phyloP scores from a whole-genome alignment of 768 basidiomycete species.

The Filobasidium wieringae region DNA sequence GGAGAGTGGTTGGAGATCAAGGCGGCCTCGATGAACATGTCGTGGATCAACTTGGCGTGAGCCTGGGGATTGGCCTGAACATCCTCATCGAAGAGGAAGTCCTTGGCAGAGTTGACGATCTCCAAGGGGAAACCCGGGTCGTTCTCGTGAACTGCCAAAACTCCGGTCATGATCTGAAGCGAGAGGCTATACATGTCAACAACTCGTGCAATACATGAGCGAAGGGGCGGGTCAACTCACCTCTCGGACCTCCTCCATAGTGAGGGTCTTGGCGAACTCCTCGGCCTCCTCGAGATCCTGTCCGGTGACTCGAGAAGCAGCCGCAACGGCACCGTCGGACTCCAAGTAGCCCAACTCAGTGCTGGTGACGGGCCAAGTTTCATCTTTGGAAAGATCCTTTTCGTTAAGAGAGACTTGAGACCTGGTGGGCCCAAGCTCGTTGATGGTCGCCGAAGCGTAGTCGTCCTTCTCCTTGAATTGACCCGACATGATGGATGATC shows the following conservation, averaged over 20 bases:
- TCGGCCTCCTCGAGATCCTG: neutral
- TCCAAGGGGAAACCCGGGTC: neutral
- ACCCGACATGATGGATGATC: no score
- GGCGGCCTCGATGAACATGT: neutral
- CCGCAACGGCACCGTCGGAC: no score
- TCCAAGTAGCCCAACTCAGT: no score
- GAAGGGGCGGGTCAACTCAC: neutral
- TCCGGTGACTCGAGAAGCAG: neutral
- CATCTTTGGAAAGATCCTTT: no score
- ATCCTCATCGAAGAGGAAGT: neutral
- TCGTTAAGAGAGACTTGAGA: no score
- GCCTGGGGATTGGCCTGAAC: neutral
- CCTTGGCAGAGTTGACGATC: neutral
- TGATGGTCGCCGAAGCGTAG: no score
- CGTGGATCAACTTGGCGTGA: neutral
- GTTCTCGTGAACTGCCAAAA: neutral
- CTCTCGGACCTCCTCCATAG: neutral
- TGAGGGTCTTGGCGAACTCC: neutral
- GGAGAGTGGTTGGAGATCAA: constrained; percentile 47
- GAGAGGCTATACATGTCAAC: neutral
- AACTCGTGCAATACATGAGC: no score
- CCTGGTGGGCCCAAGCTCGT: no score
- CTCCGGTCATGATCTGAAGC: neutral
- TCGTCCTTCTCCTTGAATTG: no score
- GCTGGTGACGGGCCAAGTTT: no score